Evolutionary conservation across 495 filamentous ascomycete species (phyloP), one percentile per base, ranked within the genome.

Genomic region (Penicillium herquei): DNA sequence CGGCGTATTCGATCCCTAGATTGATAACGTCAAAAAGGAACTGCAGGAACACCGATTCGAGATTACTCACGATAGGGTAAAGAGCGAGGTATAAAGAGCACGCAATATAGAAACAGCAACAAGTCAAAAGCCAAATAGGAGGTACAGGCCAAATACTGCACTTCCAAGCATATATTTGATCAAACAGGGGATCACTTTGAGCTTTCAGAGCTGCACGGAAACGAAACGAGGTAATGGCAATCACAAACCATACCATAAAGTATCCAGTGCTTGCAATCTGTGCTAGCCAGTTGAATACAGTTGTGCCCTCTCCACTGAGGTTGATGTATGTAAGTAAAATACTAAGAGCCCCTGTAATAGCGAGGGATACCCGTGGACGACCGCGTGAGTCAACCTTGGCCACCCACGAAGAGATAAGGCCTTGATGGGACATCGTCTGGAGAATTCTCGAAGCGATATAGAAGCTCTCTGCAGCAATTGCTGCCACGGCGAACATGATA

Each of bases 181-280:
- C 34, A 34, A 73, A 68, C 0, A 70, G 53, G 1, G 50, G 51
- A 35, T 69, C 63, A 3, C 63, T 67, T 49, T 74, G 71, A 6
- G 68, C 68, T 11, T 60, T 59, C 31, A 73, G 46, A 5, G 57
- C 66, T 9, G 55, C 56, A 14, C 57, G 68, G 49, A 74, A 72
- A 3, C 62, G 63, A 33, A 59, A 72, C 14, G 56, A 63, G 3
- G 59, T 62, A 49, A 70, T 52, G 1, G 58, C 21, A 39, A 74
- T 65, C 17, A 70, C 58, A 21, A 70, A 52, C 69, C 70, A 72
- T 31, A 57, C 61, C 26, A 66, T 59, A 41, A 74, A 71, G 54
- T 62, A 74, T 3, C 55, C 55, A 6, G 69, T 53, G 34, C 65
- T 68, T 1, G 63, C 58, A 11, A 70, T 71, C 4, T 60, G 52